Evolutionary conservation across 495 filamentous ascomycete genomes (phyloP).

Genomic region (Penicillium lividum): DNA sequence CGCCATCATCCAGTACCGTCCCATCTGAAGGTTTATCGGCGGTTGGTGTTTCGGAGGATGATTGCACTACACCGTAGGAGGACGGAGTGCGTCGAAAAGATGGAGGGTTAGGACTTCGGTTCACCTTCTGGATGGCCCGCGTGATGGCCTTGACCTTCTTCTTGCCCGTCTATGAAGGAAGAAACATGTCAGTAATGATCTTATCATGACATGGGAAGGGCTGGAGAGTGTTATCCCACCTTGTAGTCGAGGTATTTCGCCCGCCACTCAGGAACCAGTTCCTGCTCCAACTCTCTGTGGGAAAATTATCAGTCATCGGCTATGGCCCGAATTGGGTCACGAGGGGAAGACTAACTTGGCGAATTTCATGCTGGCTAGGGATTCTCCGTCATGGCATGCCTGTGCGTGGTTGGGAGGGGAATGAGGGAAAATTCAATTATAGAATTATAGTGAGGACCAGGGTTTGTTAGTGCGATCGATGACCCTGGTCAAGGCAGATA

Average conservation of each 20-base stretch:
- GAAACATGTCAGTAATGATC: neutral
- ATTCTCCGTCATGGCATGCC: conserved; percentile 25
- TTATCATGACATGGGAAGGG: neutral
- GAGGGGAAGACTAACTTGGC: conserved; percentile 51
- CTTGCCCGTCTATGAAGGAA: conserved; percentile 62
- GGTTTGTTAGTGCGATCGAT: neutral
- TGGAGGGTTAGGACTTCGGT: conserved; percentile 59
- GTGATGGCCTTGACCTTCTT: conserved; percentile 82
- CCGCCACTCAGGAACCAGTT: conserved; percentile 90
- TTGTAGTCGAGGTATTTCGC: conserved; percentile 93
- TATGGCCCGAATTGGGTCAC: conserved; percentile 6
- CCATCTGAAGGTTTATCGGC: conserved; percentile 28
- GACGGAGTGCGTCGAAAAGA: conserved; percentile 21
- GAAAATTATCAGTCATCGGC: conserved; percentile 26
- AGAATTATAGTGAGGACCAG: neutral
- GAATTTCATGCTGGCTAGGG: conserved; percentile 57
- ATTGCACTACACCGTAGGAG: conserved; percentile 26
- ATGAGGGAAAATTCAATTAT: neutral
- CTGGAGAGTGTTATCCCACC: conserved; percentile 33
- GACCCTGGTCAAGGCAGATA: neutral
- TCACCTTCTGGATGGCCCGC: conserved; percentile 63
- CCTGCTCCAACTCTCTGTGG: conserved; percentile 74
- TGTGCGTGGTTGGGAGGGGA: conserved; percentile 3
- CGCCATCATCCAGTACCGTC: conserved; percentile 14
- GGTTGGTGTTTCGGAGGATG: conserved; percentile 13